Evolutionary conservation across 2,329 filamentous ascomycete genomes (phyloP).

Genomic region (Colletotrichum sansevieriae): DNA sequence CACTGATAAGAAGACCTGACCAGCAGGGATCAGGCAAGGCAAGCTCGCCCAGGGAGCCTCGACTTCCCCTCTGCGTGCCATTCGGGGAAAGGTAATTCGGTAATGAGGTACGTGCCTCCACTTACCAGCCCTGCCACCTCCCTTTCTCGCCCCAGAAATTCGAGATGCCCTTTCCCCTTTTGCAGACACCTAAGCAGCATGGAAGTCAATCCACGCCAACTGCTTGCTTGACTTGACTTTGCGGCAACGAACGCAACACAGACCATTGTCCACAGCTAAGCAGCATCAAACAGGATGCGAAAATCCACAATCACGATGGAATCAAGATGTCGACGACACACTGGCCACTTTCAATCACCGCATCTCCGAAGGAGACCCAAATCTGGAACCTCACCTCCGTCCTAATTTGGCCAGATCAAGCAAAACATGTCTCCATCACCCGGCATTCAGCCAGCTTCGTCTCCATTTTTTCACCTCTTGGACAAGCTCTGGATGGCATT

Average conservation of each 20-base stretch:
- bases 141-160: neutral
- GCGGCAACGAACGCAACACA: neutral
- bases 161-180: neutral
- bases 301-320: constrained; percentile 7
- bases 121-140: constrained; percentile 27
- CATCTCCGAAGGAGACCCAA: neutral
- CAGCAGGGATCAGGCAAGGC: constrained; percentile 16
- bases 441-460: constrained; percentile 2
- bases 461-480: constrained; percentile 4
- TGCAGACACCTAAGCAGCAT: too few species aligned
- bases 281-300: too few species aligned
- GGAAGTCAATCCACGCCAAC: neutral
- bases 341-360: constrained; percentile 7
- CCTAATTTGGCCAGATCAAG: constrained; percentile 17
- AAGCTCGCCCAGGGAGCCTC: constrained; percentile 17
- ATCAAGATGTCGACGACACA: constrained; percentile 13
- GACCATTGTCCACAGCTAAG: neutral
- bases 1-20: constrained; percentile 31
- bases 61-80: constrained; percentile 13
- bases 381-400: constrained; percentile 21
- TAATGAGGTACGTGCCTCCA: constrained; percentile 5
- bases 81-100: neutral
- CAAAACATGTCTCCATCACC: constrained; percentile 4
- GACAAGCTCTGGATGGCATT: neutral
- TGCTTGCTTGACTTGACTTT: too few species aligned